Base-by-base conservation (phyloP, 768 basidiomycete genomes). In the Zangia roseola region DNA sequence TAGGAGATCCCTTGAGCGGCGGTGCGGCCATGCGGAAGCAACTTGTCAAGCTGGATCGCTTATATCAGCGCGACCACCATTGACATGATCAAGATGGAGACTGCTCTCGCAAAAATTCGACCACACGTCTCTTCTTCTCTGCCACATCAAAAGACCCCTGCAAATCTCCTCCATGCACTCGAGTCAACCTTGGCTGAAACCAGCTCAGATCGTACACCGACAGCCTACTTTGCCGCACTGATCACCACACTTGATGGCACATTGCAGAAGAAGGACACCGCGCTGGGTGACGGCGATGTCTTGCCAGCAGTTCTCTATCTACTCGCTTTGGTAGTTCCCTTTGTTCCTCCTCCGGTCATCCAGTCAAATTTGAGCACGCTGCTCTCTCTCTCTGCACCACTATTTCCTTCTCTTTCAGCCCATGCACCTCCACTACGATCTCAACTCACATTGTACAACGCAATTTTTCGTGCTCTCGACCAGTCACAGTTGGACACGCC, bases 191-290 rank as follows among this genome's bases (percentile, higher is more conserved):
- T 86, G 57, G 71, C 76, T 56, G 88, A 91, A 59, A 84, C 86
- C 59, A 73, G 72, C 52, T 75, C 84, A 8, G 83, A 86, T 45
- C 69, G 72, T 34, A 78, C 87, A 8, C 78, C 94, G 7, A 93
- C 92, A 1, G 95, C 97, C 25, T 98, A 97, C 73, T 97, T 94
- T 69, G 91, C 93, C n/a, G 86, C 89, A 4, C 76, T 95, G 50
- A 73, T 91, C 41, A 92, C 91, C 12, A 88, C 90, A 8, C 77
- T 95, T 25, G 88, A 91, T 60, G 82, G 86, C 50, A 83, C 86
- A 10, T 67, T 92, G 21, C 82, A 83, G 70, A 84, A 77, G 62
- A 76, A 74, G 58, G 77, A 75, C 57, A 58, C 64, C 46, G 54
- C 84, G 77, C 26, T 95, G 81, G 91, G 83, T 86, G 43, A 95